Evolutionary conservation across 352 stramenopile species (phyloP).

Genomic region (Phytopythium aichiense): DNA sequence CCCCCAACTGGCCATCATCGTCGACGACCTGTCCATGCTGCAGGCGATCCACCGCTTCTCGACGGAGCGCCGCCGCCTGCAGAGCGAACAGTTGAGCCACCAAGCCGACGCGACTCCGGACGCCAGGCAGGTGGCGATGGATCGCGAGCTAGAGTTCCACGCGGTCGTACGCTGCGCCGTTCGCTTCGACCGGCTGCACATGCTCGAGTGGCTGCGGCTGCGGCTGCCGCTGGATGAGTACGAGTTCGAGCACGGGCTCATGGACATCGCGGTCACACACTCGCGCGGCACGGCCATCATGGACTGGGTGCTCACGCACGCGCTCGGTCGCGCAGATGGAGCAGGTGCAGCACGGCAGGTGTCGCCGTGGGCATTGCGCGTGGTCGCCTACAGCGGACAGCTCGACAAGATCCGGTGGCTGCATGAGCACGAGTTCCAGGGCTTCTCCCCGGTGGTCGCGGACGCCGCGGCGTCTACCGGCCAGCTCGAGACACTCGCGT

Average conservation of each 20-base stretch:
- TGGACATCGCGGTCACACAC: constrained; percentile 26
- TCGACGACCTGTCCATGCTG: constrained; percentile 15
- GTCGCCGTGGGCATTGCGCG: constrained; percentile 19
- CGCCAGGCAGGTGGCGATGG: constrained; percentile 10
- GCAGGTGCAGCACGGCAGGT: constrained; percentile 7
- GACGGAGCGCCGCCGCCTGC: not conserved
- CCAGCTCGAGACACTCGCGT: constrained; percentile 37
- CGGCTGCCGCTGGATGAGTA: constrained; percentile 15
- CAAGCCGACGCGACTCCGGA: constrained; percentile 3
- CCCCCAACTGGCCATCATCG: constrained; percentile 27
- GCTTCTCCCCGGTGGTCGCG: constrained; percentile 19
- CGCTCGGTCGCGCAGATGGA: not conserved
- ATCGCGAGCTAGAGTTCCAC: constrained; percentile 19
- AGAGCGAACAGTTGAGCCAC: not conserved
- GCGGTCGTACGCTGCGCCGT: constrained; percentile 24
- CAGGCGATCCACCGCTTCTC: constrained; percentile 9
- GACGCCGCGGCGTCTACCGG: constrained; percentile 25
- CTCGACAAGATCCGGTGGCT: constrained; percentile 26
- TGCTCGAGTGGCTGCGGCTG: constrained; percentile 20
- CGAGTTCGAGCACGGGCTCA: constrained; percentile 20
- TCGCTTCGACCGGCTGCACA: constrained; percentile 19
- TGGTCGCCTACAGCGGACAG: constrained; percentile 23
- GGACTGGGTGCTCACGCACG: constrained; percentile 20
- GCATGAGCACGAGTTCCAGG: constrained; percentile 18
- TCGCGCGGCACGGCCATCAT: constrained; percentile 17